Evolutionary conservation across 768 basidiomycete species (phyloP).

Genomic region (Pulveroboletus sp.): DNA sequence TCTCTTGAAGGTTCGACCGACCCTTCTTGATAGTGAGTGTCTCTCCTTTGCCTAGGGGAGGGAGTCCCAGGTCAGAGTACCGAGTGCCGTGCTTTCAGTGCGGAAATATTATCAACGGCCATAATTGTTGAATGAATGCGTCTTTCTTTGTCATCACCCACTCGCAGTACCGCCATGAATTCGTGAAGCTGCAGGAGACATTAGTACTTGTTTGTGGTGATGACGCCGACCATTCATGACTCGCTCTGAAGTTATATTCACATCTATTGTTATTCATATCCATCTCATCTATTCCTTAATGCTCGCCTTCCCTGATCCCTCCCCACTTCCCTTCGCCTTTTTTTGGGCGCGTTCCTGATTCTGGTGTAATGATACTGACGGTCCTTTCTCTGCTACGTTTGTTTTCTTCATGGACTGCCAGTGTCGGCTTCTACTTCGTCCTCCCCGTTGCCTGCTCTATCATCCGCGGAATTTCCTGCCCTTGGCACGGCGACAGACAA

Average conservation of each 20-base stretch:
- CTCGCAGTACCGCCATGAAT: constrained; percentile 25
- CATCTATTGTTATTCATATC: constrained; percentile 5
- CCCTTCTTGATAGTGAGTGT: constrained; percentile 59
- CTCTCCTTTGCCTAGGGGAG: constrained; percentile 61
- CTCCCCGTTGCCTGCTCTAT: constrained; percentile 46
- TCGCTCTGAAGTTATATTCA: constrained; percentile 3
- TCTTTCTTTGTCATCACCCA: constrained; percentile 23
- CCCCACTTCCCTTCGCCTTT: constrained; percentile 36
- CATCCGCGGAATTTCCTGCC: constrained; percentile 74
- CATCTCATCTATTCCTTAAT: constrained; percentile 6
- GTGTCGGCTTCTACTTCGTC: constrained; percentile 35
- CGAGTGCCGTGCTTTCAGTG: constrained; percentile 88
- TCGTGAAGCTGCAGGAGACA: constrained; percentile 25
- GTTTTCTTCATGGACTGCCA: constrained; percentile 20
- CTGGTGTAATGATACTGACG: constrained; percentile 43
- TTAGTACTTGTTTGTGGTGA: constrained; percentile 19
- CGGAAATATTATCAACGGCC: constrained; percentile 73
- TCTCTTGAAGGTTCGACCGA: constrained; percentile 18
- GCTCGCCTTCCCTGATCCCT: constrained; percentile 26
- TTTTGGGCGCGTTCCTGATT: constrained; percentile 40
- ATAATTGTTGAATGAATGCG: constrained; percentile 45
- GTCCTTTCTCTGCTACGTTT: constrained; percentile 21
- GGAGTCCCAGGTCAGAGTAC: constrained; percentile 77
- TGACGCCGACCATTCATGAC: constrained; percentile 17
- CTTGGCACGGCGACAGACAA: constrained; percentile 31